phyloP scores from a whole-genome alignment of 176 grass and related monocot species.

The Aegilops tauschii region DNA sequence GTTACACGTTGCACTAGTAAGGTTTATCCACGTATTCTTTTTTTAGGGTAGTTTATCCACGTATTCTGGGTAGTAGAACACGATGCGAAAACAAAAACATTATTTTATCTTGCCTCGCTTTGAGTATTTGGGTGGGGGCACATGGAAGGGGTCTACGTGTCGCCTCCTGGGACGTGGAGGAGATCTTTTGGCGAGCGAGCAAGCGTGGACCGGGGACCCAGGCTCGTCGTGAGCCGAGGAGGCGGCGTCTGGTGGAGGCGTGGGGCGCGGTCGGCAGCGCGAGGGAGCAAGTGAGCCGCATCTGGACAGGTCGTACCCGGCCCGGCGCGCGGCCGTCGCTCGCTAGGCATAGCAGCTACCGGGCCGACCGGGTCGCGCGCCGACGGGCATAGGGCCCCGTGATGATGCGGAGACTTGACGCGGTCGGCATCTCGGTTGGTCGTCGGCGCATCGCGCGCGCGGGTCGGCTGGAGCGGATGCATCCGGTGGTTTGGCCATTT shows the following conservation, averaged over 20 bases:
- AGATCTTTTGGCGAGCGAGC: not conserved
- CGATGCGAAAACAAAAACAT: no score
- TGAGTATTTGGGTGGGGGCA: not conserved
- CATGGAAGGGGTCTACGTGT: not conserved
- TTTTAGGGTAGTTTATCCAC: no score
- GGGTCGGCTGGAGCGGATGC: no score
- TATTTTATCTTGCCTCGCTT: no score
- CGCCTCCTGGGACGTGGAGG: not conserved
- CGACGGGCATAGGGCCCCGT: not conserved
- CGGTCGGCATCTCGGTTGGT: not conserved
- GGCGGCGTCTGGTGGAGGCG: conserved; percentile 18
- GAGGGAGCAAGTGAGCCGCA: not conserved
- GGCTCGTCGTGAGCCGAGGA: not conserved
- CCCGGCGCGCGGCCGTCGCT: not conserved
- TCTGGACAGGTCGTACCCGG: conserved; percentile 34
- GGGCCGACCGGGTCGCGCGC: not conserved
- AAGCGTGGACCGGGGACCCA: not conserved
- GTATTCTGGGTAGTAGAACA: no score
- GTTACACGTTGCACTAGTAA: no score
- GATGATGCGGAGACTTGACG: not conserved
- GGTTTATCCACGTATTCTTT: no score
- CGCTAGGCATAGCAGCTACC: not conserved
- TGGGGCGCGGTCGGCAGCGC: not conserved
- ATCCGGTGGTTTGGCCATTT: no score
- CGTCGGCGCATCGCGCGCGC: no score